phyloP scores from a whole-genome alignment of 345 rosid species.

The Laguncularia racemosa region DNA sequence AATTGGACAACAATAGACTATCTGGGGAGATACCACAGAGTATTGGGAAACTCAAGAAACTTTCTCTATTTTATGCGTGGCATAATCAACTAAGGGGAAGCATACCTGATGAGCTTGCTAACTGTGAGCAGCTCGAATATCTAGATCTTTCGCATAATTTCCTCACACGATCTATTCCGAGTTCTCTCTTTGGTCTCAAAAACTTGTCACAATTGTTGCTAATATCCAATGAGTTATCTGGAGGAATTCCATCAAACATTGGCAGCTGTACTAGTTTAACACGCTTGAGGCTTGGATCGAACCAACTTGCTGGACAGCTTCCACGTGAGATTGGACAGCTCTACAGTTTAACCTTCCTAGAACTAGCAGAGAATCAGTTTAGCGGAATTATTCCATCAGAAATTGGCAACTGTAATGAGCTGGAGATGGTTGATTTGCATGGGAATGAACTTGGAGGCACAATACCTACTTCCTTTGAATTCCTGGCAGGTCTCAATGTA shows the following conservation, averaged over 20 bases:
- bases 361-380: conserved; percentile 47
- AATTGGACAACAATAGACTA: conserved; percentile 52
- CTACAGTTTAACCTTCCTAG: conserved; percentile 47
- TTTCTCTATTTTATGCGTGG: conserved; percentile 57
- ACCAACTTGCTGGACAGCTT: conserved; percentile 39
- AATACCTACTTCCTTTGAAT: conserved; percentile 44
- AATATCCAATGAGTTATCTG: conserved; percentile 50
- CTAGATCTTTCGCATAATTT: conserved; percentile 61
- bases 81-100: conserved; percentile 54
- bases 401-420: conserved; percentile 46
- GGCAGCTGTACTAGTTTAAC: conserved; percentile 48
- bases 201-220: conserved; percentile 47
- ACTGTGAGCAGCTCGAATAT: conserved; percentile 50
- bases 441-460: conserved; percentile 36
- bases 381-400: conserved; percentile 44
- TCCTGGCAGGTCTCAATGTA: conserved; percentile 38
- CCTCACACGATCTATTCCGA: conserved; percentile 52
- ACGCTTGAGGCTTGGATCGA: conserved; percentile 53
- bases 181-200: conserved; percentile 46
- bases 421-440: conserved; percentile 57
- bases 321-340: conserved; percentile 46
- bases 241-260: conserved; percentile 44
- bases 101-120: conserved; percentile 47
- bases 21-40: conserved; percentile 45
- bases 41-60: conserved; percentile 49